Evolutionary conservation across 2,329 filamentous ascomycete species (phyloP), one percentile per base, ranked within the genome.

Genomic region (Elsinoe australis): DNA sequence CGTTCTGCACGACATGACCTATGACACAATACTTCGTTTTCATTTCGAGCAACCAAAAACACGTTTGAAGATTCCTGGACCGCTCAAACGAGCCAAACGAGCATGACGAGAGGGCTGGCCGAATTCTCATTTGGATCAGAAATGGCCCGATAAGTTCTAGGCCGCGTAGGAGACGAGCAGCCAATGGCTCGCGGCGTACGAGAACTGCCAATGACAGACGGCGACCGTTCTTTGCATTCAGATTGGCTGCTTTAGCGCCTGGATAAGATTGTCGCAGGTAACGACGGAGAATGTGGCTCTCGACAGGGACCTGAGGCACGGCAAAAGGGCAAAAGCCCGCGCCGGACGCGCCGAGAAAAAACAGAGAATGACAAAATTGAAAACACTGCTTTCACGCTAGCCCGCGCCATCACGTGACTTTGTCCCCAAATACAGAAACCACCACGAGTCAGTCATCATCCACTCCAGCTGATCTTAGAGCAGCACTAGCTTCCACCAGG

Each of bases 241-340:
- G 45, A 48, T 48, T 48, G 45, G 45, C 45, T 36, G 45, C 24
- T 8, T 39, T 48, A 48, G 45, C 45, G 45, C 33, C 31, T 31
- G 45, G 34, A 38, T 48, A 48, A 48, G 45, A 48, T 48, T 48
- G 33, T 48, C 34, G 34, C 45, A 48, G 31, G 45, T 48, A 48
- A 48, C 45, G 45, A 47, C 42, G 42, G 32, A 19, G 45, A 18
- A 34, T 48, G 35, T 49, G 39, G 39, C 39, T 31, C 39, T 44
- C 28, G 39, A 21, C 14, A 12, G 17, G 26, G 39, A 12, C 17
- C 39, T 32, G 24, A 29, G 14, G 18, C 33, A 36, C 18, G 33
- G n/a, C 39, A 31, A 28, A 8, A 29, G 19, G 33, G n/a, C 39
- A 31, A 28, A 8, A 29, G 19, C 28, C 39, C 39, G 39, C 39